These are phyloP conservation scores for Mycogone perniciosa DNA, from an alignment of 2,329 filamentous ascomycete genomes.

Conservation along the genomic window DNA sequence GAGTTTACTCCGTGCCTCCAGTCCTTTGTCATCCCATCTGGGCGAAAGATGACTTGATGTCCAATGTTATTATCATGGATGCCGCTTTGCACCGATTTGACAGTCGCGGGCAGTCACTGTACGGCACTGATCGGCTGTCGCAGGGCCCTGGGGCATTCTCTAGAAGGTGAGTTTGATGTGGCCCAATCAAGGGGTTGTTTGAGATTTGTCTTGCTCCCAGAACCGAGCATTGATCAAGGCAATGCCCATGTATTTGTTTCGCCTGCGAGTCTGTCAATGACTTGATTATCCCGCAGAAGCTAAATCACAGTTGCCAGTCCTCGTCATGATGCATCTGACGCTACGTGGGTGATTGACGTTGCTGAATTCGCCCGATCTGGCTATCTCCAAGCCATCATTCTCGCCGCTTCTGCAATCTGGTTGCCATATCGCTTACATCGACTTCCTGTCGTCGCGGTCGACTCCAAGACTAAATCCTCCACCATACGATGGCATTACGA, in stretches of 20 bases:
- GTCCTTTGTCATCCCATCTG: not conserved
- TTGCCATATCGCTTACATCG: slow-evolving; percentile 27
- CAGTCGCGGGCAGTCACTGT: not conserved
- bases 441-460: slow-evolving; percentile 20
- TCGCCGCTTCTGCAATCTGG: slow-evolving; percentile 31
- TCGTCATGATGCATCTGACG: not conserved
- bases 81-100: not conserved
- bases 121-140: too few relatives aligned
- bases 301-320: not conserved
- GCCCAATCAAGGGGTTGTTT: not conserved
- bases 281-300: too few relatives aligned
- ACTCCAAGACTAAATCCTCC: slow-evolving; percentile 27
- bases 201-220: too few relatives aligned
- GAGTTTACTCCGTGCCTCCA: too few relatives aligned
- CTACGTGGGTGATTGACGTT: slow-evolving; percentile 33
- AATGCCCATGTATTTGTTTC: too few relatives aligned
- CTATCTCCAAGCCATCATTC: slow-evolving; percentile 30
- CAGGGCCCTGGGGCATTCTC: not conserved
- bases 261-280: too few relatives aligned
- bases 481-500: slow-evolving; percentile 37
- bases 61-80: not conserved
- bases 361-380: slow-evolving; percentile 35
- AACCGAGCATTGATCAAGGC: too few relatives aligned
- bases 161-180: not conserved
- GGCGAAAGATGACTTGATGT: not conserved